Base-by-base conservation (phyloP, 2,329 filamentous ascomycete genomes). In the Tolypocladium ophioglossoides region DNA sequence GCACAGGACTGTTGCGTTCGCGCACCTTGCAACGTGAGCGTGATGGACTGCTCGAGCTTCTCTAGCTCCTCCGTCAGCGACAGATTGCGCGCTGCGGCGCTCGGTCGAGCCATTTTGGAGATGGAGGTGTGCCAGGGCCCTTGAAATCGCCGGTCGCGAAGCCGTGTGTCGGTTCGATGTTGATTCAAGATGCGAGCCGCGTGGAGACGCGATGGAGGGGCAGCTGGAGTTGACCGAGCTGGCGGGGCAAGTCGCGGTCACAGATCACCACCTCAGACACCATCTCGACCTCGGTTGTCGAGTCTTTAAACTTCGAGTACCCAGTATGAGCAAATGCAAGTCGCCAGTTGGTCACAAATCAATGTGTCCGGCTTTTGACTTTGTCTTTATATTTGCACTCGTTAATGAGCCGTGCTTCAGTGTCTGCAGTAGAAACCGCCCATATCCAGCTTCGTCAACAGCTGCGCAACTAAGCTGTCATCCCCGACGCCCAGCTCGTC, bases 1-100 rank as follows among this genome's bases (percentile, higher is more conserved):
- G 54, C 57, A 49, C 18, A 30, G 41, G 35, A 9, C 0, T 14
- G 20, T 11, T 27, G 47, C 24, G 18, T 60, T 48, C 5, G 44
- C 63, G 56, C 69, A 87, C 89, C 90, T 85, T 97, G 94, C 24
- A 99, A 77, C 0, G 92, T 97, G 41, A 97, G 78, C 0, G 94
- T 99, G 63, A 99, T 97, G 24, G 90, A 95, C 69, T 99, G 94
- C 70, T 99, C 94, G 4, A 99, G 77, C 70, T 87, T 91, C 73
- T 99, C 94, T 52, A 99, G 78, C 77, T 99, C 94, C 68, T 99
- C 94, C 0, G 92, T 96, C 56, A 96, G 78, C 6, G 89, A 89
- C 56, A 97, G 75, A 50, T 73, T 78, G 57, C 82, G 74, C 44
- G 76, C 70, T 2, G 79, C 72, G 30, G 70, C 65, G 46, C 72